These are phyloP conservation scores for Cutaneotrichosporon cutaneum DNA, from an alignment of 1,284 basidiomycete species.

Conservation along the genomic window DNA sequence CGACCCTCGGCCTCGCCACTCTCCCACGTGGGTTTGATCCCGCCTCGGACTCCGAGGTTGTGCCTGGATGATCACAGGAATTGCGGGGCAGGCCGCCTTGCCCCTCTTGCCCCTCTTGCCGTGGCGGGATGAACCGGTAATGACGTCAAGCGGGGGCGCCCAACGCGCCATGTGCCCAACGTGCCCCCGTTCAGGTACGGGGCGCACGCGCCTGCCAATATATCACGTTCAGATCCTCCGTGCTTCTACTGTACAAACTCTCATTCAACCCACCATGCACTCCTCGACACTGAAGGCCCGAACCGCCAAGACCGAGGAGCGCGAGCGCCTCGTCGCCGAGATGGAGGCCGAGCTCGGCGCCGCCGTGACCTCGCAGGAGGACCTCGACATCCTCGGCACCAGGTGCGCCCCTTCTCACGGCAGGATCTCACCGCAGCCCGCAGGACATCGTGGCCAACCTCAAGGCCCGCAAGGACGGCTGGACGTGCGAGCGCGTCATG, in stretches of 20 bases:
- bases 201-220: too few species aligned
- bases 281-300: background rate
- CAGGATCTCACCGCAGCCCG: conserved; percentile 28
- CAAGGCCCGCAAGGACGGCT: conserved; percentile 31
- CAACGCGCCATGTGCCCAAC: too few species aligned
- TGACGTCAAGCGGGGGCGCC: too few species aligned
- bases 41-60: background rate
- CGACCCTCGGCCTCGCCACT: too few species aligned
- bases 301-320: conserved; percentile 28
- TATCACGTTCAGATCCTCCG: too few species aligned
- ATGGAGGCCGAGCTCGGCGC: conserved; percentile 32
- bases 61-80: background rate
- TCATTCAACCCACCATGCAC: conserved; percentile 7
- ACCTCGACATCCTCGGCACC: conserved; percentile 21
- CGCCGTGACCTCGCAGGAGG: conserved; percentile 24
- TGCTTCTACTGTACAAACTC: too few species aligned
- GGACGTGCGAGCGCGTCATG: conserved; percentile 39
- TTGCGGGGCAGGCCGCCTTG: too few species aligned
- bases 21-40: background rate
- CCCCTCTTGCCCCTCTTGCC: too few species aligned
- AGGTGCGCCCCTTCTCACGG: conserved; percentile 9
- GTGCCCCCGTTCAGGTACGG: too few species aligned
- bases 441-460: conserved; percentile 35
- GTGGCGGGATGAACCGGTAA: too few species aligned
- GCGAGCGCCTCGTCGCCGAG: conserved; percentile 30